Conservation (phyloP, 192 early-diverging fungal species). For the Helicostylum pulchrum region DNA sequence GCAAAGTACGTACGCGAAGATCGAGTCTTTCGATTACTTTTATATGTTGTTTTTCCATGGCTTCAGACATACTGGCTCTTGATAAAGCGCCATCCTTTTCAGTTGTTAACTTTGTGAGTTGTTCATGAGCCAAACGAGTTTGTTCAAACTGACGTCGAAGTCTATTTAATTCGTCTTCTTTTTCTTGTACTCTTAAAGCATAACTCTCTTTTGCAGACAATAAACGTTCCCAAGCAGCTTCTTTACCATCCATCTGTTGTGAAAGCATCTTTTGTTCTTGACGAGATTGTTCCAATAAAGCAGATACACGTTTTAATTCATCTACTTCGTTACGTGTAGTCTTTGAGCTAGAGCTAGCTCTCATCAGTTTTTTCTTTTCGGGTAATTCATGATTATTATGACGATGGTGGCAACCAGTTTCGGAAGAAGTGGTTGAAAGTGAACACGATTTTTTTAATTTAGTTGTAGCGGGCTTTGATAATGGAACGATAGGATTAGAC, state of each 20-base stretch:
- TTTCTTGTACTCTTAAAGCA: conserved; percentile 24
- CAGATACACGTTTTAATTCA: conserved; percentile 16
- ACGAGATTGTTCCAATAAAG: conserved; percentile 17
- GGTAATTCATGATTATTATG: too few relatives aligned
- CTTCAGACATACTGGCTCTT: conserved; percentile 4
- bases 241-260: conserved; percentile 21
- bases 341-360: conserved; percentile 3
- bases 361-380: not conserved
- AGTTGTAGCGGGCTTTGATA: too few relatives aligned
- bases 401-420: too few relatives aligned
- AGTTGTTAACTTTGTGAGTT: not conserved
- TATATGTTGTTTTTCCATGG: conserved; percentile 13
- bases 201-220: conserved; percentile 31
- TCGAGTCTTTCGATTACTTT: conserved; percentile 21
- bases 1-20: conserved; percentile 2
- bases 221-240: conserved; percentile 26
- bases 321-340: not conserved
- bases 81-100: conserved; percentile 8
- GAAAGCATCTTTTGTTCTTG: conserved; percentile 14
- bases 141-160: not conserved
- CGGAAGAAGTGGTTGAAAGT: too few relatives aligned
- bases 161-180: conserved; percentile 6
- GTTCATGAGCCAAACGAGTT: not conserved
- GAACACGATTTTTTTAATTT: too few relatives aligned
- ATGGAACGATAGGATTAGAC: too few relatives aligned